Base-by-base conservation (phyloP, 148 eudicot genomes). In the Amaranthus palmeri region DNA sequence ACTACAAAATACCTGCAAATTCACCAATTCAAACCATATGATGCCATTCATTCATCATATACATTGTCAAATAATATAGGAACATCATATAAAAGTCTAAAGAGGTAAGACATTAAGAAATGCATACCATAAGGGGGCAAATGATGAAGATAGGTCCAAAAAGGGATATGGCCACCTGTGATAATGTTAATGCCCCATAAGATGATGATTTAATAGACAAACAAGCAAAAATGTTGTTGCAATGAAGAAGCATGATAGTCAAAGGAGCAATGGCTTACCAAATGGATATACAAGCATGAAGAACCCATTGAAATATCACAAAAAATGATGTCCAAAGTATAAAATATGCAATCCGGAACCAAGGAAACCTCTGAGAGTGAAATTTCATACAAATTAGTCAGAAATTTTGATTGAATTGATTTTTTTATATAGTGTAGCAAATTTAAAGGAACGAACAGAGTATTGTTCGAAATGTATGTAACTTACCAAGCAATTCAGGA, bases 101-200 rank as follows among this genome's bases (percentile, higher is more conserved):
- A 40, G 41, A 6, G 52, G 36, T 54, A 48, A 44, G 58, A 51
- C 69, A 57, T 43, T 17, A 18, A 64, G 56, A 60, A 49, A 10
- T 44, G 54, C 88, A 45, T 84, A 93, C 98, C 98, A 95, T 76
- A 95, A 72, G 4, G 98, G 98, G 78, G 97, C 72, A 80, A 79
- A 83, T 61, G 91, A 64, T 64, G 89, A 82, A 71, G 96, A 88
- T 77, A 95, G 78, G 81, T 95, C 98, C 85, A 95, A 86, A 81
- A 95, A 95, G 54, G 98, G 98, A 82, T 93, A 93, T 3, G 98
- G 97, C 98, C 98, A 95, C 98, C 98, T 95, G 85, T 77, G 70
- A 10, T 15, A 58, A 61, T 46, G 59, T 43, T 79, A 75, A 65
- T 56, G 64, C 76, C 59, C 10, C 57, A 66, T 80, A 3, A 79